Evolutionary conservation across 805 yeast genomes (phyloP).

Genomic region (Grigorovia transvaalensis): DNA sequence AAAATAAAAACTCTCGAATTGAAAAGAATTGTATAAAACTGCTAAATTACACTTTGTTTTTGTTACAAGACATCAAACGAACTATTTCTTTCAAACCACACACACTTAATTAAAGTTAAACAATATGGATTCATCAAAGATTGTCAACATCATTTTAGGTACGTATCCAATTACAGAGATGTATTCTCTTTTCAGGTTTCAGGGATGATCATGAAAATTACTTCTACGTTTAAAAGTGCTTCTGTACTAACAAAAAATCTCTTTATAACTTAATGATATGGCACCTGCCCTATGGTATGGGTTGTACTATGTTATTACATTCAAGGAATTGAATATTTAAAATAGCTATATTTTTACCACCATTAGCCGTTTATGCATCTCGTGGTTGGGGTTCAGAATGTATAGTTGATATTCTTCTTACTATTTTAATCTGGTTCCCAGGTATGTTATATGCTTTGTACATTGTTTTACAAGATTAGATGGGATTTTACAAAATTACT

Average conservation of each 20-base stretch:
- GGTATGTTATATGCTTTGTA: conserved; percentile 70
- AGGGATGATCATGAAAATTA: too few relatives aligned
- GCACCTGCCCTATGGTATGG: too few relatives aligned
- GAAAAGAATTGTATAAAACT: too few relatives aligned
- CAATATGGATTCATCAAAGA: conserved; percentile 27
- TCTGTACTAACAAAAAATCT: not conserved
- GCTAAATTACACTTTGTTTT: too few relatives aligned
- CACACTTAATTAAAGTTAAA: not conserved
- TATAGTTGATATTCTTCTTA: conserved; percentile 50
- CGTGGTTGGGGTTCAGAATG: conserved; percentile 57
- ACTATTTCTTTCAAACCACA: too few relatives aligned
- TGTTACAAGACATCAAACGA: too few relatives aligned
- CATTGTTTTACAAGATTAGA: conserved; percentile 33
- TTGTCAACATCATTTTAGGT: conserved; percentile 28
- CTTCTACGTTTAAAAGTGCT: too few relatives aligned
- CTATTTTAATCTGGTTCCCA: conserved; percentile 48
- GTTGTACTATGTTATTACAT: too few relatives aligned
- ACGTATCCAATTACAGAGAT: not conserved
- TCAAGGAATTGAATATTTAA: not conserved
- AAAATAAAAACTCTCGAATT: too few relatives aligned
- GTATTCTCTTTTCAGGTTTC: not conserved
- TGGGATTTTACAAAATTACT: too few relatives aligned
- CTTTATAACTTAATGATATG: too few relatives aligned
- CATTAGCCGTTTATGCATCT: conserved; percentile 63
- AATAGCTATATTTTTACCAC: conserved; percentile 57